These are phyloP conservation scores for Metschnikowia aberdeeniae DNA, from an alignment of 805 yeast species.

Conservation along the genomic window DNA sequence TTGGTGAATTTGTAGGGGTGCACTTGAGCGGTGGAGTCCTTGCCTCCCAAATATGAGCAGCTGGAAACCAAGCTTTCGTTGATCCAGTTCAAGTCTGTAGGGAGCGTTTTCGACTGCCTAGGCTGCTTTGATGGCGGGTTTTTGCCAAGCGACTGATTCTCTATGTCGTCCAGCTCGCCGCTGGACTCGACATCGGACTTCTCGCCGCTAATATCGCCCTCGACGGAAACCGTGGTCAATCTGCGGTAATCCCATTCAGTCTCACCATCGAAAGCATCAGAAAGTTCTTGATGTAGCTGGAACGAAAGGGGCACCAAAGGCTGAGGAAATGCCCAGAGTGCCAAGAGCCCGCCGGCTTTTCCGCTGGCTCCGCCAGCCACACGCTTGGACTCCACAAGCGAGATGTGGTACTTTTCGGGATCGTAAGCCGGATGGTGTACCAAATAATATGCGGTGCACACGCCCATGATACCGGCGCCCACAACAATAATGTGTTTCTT, in stretches of 20 bases:
- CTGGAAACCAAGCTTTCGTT: conserved; percentile 56
- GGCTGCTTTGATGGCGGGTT: conserved; percentile 37
- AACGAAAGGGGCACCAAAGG: conserved; percentile 89
- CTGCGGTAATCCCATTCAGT: conserved; percentile 91
- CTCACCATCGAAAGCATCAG: conserved; percentile 77
- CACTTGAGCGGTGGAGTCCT: conserved; percentile 90
- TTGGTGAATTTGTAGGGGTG: conserved; percentile 95
- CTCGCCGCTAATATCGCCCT: conserved; percentile 61
- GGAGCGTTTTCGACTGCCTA: conserved; percentile 36
- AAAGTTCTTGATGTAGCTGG: conserved; percentile 75
- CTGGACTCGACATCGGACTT: conserved; percentile 17
- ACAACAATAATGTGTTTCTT: conserved; percentile 78
- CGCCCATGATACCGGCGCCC: conserved; percentile 96
- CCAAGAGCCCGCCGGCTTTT: conserved; percentile 93
- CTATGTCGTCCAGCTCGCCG: not conserved
- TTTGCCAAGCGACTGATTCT: not conserved
- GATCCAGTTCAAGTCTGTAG: conserved; percentile 75
- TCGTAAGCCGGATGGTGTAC: conserved; percentile 80
- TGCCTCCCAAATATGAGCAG: conserved; percentile 79
- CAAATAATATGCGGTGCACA: conserved; percentile 86
- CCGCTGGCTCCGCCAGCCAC: conserved; percentile 98
- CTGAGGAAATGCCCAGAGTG: conserved; percentile 96
- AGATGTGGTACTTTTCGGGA: conserved; percentile 69
- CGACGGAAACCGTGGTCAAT: conserved; percentile 79
- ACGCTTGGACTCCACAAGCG: conserved; percentile 80